These are phyloP conservation scores for Neofusicoccum laricinum DNA, from an alignment of 2,329 filamentous ascomycete genomes.

Conservation along the genomic window DNA sequence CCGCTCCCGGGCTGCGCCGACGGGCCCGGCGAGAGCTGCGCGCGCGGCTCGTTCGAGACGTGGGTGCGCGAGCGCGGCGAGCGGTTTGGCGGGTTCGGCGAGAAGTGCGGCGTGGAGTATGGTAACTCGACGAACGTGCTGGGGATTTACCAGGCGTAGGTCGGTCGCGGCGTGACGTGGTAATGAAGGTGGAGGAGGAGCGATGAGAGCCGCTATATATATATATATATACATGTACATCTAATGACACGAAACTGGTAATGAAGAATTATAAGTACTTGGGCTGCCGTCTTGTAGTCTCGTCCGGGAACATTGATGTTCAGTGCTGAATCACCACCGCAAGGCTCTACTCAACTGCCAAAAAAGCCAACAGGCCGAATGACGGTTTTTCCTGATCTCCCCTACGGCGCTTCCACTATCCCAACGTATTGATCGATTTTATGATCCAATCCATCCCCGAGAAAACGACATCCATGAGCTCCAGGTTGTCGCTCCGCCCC, in stretches of 20 bases:
- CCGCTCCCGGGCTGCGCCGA: conserved; percentile 47
- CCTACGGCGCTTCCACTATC: too few relatives aligned
- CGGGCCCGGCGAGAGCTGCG: conserved; percentile 52
- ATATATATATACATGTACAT: not conserved
- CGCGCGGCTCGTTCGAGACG: conserved; percentile 40
- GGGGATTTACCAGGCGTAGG: conserved; percentile 27
- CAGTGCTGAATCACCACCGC: too few relatives aligned
- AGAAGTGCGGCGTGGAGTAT: conserved; percentile 43
- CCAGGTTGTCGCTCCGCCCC: too few relatives aligned
- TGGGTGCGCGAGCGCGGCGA: conserved; percentile 44
- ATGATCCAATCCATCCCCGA: too few relatives aligned
- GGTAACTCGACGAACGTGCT: conserved; percentile 43
- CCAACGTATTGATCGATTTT: too few relatives aligned
- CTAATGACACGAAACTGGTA: not conserved
- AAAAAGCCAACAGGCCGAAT: too few relatives aligned
- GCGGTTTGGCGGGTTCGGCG: conserved; percentile 43
- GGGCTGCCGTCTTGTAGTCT: too few relatives aligned
- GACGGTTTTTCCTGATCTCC: too few relatives aligned
- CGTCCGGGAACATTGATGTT: not conserved
- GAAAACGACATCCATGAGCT: too few relatives aligned
- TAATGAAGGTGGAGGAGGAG: not conserved
- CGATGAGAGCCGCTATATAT: not conserved
- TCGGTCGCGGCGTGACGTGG: not conserved
- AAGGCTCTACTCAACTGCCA: too few relatives aligned
- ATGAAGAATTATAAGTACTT: not conserved